Base-by-base conservation (phyloP, 371 early-diverging fungal genomes). In the Dichotomocladium elegans region DNA sequence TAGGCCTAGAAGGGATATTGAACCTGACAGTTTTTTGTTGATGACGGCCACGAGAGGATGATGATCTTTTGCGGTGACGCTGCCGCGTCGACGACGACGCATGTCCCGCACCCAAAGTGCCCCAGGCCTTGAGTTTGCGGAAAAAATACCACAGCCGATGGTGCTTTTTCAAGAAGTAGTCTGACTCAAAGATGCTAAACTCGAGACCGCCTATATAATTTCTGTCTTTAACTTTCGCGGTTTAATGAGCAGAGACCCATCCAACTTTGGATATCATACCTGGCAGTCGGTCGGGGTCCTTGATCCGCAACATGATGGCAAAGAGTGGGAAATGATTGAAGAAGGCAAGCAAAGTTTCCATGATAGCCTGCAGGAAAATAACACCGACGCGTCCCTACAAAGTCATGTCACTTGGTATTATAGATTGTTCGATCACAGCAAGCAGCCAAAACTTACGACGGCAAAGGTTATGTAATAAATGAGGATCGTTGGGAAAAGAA, bases 301-400 rank as follows among this genome's bases (percentile, higher is more conserved):
- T 92, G 40, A 94, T 50, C 14, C 96, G 79, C 35, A 94, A 61
- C 85, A 93, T 84, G 19, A 95, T 78, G 26, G 93, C 93, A 73
- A 96, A 95, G 12, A 95, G 61, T 9, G 98, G 98, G 47, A 94
- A 94, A 62, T 96, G 95, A 62, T 97, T 96, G 40, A 97, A 72
- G 29, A 94, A 79, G 0, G 93, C 93, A 17, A 97, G 66, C 0
- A 90, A 33, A 3, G 91, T 87, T 60, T 95, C 94, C 74, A 91
- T 71, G 7, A 83, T 62, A 0, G 88, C 92, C 52, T 94, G 94
- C 4, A 89, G 67, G 50, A 83, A 75, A 12, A 94, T 85, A 14
- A 93, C 85, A 3, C 79, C 83, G 0, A 95, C 81, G n/a, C 95
- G 84, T 37, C 77, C 62, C 88, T 86, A 33, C 24, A 29, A 17